Percentiles rank a stretch among this genome's conserved stretches.
These are phyloP conservation scores for Solanum chmielewskii DNA, from an alignment of 257 asterid species.

Conservation along the genomic window DNA sequence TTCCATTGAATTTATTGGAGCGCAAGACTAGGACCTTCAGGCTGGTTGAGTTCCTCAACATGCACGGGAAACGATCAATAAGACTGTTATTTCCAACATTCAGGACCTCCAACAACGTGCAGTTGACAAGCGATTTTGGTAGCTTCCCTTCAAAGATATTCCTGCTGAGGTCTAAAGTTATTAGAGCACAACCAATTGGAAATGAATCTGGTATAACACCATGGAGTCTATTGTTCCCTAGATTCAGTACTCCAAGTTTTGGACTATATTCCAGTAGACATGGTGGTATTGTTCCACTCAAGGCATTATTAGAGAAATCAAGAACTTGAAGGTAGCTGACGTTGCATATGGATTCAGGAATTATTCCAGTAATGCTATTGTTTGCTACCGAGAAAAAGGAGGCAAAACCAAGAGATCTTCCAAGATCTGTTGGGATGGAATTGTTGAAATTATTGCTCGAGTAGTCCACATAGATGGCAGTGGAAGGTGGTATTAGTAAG, in stretches of 20 bases:
- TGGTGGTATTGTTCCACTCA: no score
- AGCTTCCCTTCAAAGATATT: conserved; percentile 24
- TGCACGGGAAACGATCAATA: conserved; percentile 28
- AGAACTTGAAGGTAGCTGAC: no score
- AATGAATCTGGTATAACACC: conserved; percentile 29
- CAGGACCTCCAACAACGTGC: conserved; percentile 26
- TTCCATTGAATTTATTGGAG: conserved; percentile 14
- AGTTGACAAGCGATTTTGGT: conserved; percentile 26
- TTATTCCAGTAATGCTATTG: no score
- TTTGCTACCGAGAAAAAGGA: neutral
- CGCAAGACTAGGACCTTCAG: conserved; percentile 11
- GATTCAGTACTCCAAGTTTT: conserved; percentile 14
- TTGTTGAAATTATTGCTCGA: neutral
- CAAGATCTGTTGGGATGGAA: neutral
- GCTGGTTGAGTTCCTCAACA: neutral
- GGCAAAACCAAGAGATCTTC: neutral
- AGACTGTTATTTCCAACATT: conserved; percentile 31
- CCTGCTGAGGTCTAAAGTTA: conserved; percentile 26
- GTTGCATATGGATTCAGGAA: no score
- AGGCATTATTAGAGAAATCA: no score
- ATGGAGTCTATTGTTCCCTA: conserved; percentile 15
- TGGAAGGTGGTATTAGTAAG: neutral
- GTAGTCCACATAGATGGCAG: neutral
- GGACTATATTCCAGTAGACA: neutral
- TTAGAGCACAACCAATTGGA: conserved; percentile 4